Percentiles rank a stretch among this genome's conserved stretches.
Conservation (phyloP, 345 rosid genomes). For the Eucalyptus grandis region DNA sequence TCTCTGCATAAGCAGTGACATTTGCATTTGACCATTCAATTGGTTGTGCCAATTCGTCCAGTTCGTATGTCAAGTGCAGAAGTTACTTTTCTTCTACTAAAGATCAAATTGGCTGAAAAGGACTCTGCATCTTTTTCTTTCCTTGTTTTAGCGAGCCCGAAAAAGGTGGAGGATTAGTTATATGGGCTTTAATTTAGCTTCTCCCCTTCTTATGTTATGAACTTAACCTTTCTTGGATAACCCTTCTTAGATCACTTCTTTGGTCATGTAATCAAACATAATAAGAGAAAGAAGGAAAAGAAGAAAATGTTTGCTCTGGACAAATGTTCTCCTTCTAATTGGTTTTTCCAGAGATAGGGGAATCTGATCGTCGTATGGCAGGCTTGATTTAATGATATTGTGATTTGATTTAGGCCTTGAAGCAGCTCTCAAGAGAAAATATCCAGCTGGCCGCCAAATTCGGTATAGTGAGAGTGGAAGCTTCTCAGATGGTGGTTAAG, state of each 20-base stretch:
- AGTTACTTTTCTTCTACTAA: background rate
- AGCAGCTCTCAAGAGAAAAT: conserved; percentile 16
- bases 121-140: background rate
- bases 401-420: conserved; percentile 1
- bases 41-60: background rate
- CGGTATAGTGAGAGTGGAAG: background rate
- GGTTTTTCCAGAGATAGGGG: background rate
- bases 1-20: background rate
- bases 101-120: background rate
- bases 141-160: background rate
- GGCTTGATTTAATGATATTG: background rate
- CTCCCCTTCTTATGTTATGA: background rate
- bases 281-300: background rate
- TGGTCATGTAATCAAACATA: background rate
- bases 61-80: background rate
- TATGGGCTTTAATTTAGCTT: background rate
- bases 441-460: conserved; percentile 14
- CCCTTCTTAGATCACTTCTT: background rate
- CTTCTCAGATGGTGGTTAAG: background rate
- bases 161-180: background rate
- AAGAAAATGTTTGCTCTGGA: background rate
- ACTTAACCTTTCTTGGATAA: background rate
- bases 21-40: background rate
- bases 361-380: background rate
- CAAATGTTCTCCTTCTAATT: background rate